phyloP scores from a whole-genome alignment of 306 rosid species.

The Argentina anserina region DNA sequence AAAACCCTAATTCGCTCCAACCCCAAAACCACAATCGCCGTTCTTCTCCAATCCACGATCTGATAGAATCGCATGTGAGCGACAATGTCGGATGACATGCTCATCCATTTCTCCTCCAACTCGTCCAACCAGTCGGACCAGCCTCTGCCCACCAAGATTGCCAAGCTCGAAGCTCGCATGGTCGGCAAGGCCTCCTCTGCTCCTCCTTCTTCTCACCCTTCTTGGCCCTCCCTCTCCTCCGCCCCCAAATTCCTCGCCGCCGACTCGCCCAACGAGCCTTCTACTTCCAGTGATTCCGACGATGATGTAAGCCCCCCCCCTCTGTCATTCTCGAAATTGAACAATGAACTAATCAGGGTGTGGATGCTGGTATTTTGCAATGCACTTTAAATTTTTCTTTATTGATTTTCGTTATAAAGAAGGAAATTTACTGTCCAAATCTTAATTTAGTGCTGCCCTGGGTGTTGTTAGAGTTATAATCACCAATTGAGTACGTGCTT shows the following conservation, averaged over 20 bases:
- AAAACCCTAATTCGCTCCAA: too few species aligned
- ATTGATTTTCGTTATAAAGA: not conserved
- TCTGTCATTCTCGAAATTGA: not conserved
- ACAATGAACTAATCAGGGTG: not conserved
- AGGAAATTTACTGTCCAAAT: too few species aligned
- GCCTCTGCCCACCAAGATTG: slow-evolving; percentile 91
- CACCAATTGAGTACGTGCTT: not conserved
- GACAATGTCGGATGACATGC: slow-evolving; percentile 91
- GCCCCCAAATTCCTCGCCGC: slow-evolving; percentile 53
- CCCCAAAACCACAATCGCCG: too few species aligned
- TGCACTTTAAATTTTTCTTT: not conserved
- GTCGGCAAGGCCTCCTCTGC: slow-evolving; percentile 68
- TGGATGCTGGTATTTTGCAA: not conserved
- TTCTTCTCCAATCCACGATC: not conserved
- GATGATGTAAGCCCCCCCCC: slow-evolving; percentile 59
- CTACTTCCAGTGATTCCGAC: slow-evolving; percentile 92
- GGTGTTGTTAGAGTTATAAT: too few species aligned
- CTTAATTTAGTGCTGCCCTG: too few species aligned
- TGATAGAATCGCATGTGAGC: not conserved
- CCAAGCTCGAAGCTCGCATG: slow-evolving; percentile 99
- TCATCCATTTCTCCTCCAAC: slow-evolving; percentile 90
- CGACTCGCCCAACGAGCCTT: slow-evolving; percentile 51
- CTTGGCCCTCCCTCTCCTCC: slow-evolving; percentile 61
- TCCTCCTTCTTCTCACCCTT: slow-evolving; percentile 30
- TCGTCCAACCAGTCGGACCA: slow-evolving; percentile 98